Evolutionary conservation across 2,329 filamentous ascomycete species (phyloP).

Genomic region (Penicillium nordicum): DNA sequence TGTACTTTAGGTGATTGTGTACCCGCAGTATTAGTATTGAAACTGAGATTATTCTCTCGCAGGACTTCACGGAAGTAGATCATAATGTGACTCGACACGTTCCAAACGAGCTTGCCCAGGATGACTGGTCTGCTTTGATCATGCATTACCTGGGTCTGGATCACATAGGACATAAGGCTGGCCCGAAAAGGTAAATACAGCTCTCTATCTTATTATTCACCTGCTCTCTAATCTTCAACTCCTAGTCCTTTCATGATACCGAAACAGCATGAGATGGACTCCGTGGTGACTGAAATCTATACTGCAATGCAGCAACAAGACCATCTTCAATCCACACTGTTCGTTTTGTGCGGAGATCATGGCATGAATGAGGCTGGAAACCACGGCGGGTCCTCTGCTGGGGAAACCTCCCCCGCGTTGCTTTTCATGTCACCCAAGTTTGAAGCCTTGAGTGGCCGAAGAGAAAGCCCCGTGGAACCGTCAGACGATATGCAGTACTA

Average conservation of each 20-base stretch:
- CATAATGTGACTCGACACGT: constrained; percentile 94
- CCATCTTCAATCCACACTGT: constrained; percentile 72
- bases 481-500: constrained; percentile 79
- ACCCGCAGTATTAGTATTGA: not conserved
- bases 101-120: constrained; percentile 65
- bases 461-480: constrained; percentile 55
- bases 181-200: constrained; percentile 66
- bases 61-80: constrained; percentile 98
- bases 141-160: constrained; percentile 94
- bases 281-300: constrained; percentile 72
- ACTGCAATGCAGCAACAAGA: constrained; percentile 65
- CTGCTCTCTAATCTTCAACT: constrained; percentile 25
- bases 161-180: constrained; percentile 95
- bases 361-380: constrained; percentile 99
- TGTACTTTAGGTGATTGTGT: not conserved
- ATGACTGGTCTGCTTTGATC: constrained; percentile 91
- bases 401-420: constrained; percentile 89
- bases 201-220: not conserved
- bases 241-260: constrained; percentile 80
- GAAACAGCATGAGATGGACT: constrained; percentile 93
- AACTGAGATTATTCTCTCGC: constrained; percentile 13
- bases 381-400: constrained; percentile 87
- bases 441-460: constrained; percentile 46
- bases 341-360: constrained; percentile 89
- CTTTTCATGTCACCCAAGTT: constrained; percentile 88